Conservation (phyloP, 768 basidiomycete species). For the Mycena epipterygia region DNA sequence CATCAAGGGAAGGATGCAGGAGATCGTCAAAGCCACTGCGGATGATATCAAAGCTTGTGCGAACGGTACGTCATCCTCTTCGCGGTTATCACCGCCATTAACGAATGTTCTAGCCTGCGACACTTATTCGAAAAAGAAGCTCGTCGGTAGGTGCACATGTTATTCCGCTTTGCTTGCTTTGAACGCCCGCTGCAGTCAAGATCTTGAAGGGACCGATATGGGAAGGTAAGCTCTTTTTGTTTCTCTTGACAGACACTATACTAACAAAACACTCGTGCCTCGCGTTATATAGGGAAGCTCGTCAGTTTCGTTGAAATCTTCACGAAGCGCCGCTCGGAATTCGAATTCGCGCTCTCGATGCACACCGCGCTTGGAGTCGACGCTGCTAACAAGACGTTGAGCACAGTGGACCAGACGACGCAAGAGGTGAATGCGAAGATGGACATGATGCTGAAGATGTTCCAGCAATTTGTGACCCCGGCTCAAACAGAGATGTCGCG, state of each 20-base stretch:
- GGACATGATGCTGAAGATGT: conserved; percentile 42
- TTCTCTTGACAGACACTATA: too few relatives aligned
- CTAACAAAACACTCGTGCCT: too few relatives aligned
- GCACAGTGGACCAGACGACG: too few relatives aligned
- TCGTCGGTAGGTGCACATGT: conserved; percentile 39
- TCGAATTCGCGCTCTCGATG: conserved; percentile 46
- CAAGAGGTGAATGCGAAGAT: conserved; percentile 34
- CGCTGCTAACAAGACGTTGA: conserved; percentile 31
- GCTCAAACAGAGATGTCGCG: conserved; percentile 43
- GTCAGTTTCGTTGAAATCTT: conserved; percentile 40
- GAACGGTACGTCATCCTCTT: conserved; percentile 32
- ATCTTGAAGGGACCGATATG: conserved; percentile 47
- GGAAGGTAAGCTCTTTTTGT: too few relatives aligned
- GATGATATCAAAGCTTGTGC: conserved; percentile 50
- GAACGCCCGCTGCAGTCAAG: conserved; percentile 40
- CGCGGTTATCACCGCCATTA: background rate
- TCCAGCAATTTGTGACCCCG: conserved; percentile 39
- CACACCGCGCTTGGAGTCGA: conserved; percentile 43
- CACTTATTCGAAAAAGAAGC: conserved; percentile 48
- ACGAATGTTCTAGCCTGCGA: conserved; percentile 40
- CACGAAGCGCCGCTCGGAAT: conserved; percentile 42
- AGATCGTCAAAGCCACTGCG: conserved; percentile 41
- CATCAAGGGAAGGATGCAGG: conserved; percentile 48
- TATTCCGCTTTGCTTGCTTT: background rate
- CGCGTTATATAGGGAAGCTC: conserved; percentile 43